These are phyloP conservation scores for Penicillium decumbens DNA, from an alignment of 2,329 filamentous ascomycete species.

Conservation along the genomic window DNA sequence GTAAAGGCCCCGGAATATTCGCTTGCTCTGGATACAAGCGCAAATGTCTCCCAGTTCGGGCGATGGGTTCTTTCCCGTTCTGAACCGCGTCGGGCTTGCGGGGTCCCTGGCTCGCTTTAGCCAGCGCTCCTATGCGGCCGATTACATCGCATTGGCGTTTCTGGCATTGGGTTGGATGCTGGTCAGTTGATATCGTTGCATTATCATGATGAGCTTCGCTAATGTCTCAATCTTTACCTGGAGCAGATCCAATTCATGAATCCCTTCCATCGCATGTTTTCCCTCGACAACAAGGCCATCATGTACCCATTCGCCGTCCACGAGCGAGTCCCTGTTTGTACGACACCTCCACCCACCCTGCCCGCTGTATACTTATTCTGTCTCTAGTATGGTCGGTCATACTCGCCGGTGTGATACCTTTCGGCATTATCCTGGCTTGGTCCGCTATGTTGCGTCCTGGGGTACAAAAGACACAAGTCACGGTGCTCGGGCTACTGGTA, in stretches of 20 bases:
- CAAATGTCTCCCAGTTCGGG: constrained; percentile 28
- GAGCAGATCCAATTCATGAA: constrained; percentile 62
- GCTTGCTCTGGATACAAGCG: not conserved
- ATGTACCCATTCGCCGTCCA: constrained; percentile 79
- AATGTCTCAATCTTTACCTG: not conserved
- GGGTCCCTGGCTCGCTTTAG: constrained; percentile 50
- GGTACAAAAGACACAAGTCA: constrained; percentile 77
- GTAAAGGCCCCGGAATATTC: constrained; percentile 5
- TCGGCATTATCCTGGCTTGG: constrained; percentile 62
- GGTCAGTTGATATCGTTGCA: constrained; percentile 16
- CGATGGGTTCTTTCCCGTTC: constrained; percentile 20
- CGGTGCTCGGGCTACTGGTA: constrained; percentile 74
- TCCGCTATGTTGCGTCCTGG: constrained; percentile 59
- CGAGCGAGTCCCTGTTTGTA: constrained; percentile 77
- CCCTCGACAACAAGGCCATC: constrained; percentile 75
- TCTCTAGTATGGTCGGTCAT: constrained; percentile 62
- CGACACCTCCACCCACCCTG: constrained; percentile 24
- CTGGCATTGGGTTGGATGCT: constrained; percentile 60
- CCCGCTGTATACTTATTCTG: constrained; percentile 3
- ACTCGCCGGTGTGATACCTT: constrained; percentile 70
- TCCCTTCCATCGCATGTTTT: constrained; percentile 94
- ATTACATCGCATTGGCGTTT: constrained; percentile 74
- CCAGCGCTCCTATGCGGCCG: constrained; percentile 75
- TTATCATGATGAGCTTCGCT: not conserved
- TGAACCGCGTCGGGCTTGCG: constrained; percentile 35